Conservation (phyloP, 2,329 filamentous ascomycete species). For the Pestalotiopsis sp. region DNA sequence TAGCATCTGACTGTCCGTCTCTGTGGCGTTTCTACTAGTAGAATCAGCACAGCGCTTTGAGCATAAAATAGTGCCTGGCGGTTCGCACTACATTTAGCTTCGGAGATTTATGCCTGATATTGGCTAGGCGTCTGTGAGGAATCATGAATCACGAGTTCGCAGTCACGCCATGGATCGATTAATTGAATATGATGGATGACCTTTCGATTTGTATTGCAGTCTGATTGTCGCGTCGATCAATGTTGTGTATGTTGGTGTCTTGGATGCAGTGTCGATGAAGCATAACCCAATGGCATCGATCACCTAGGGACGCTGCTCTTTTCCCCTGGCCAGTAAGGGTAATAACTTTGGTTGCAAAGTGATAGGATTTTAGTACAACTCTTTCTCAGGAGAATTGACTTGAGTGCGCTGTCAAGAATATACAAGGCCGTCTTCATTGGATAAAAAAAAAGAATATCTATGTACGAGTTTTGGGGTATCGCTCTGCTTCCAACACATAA, state of each 20-base stretch:
- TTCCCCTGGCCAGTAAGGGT: too few relatives aligned
- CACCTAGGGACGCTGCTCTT: too few relatives aligned
- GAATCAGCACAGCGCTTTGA: neutral
- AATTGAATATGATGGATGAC: too few relatives aligned
- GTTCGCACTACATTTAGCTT: neutral
- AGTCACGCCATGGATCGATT: too few relatives aligned
- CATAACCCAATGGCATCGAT: too few relatives aligned
- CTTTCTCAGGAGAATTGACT: too few relatives aligned
- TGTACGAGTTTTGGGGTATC: neutral
- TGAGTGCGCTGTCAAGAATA: neutral
- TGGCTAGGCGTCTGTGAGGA: neutral
- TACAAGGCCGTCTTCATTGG: neutral
- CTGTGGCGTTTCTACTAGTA: neutral
- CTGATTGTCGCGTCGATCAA: too few relatives aligned
- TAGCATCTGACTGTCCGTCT: neutral
- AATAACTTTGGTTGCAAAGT: too few relatives aligned
- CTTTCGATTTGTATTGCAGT: too few relatives aligned
- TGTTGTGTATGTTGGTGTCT: too few relatives aligned
- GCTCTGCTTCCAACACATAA: neutral
- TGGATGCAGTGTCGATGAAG: too few relatives aligned
- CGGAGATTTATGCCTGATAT: neutral
- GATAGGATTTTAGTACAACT: too few relatives aligned
- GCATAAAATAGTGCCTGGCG: neutral
- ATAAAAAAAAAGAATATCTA: neutral
- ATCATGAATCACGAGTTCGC: neutral